Base-by-base conservation (phyloP, 108 stramenopile species). In the Skeletonema tropicum region DNA sequence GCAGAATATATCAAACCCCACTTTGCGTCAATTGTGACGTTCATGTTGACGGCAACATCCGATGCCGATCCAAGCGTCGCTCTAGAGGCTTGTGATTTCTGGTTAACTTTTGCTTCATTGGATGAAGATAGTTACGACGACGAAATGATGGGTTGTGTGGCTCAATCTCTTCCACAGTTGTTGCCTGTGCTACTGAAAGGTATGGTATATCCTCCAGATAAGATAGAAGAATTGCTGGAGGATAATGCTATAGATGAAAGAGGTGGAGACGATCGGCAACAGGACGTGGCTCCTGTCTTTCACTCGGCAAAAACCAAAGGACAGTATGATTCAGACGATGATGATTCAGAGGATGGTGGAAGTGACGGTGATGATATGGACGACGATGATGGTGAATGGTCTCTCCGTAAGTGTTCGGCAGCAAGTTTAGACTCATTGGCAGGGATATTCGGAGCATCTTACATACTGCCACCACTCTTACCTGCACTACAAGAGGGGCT, bases 11-110 rank as follows among this genome's bases (percentile, higher is more conserved):
- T 97, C 2, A 85, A 83, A 75, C 86, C 89, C 5, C 88, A 92
- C 25, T 83, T 94, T 68, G 68, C 66, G 55, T 73, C 92, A 23
- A 86, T 94, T 58, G 80, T 86, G 13, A 88, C 92, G 71, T 94
- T 95, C 70, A 94, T 97, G 92, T 60, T 95, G 36, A 74, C 81
- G 12, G 82, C 87, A 17, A 91, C 89, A 19, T 71, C 82, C 21
- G 88, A 85, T 45, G 64, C 39, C 19, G 63, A 85, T 73, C 45
- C 64, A 2, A 63, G 63, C 25, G 92, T 94, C 19, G 86, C 94
- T 25, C 76, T 90, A 46, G 96, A 97, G 70, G 96, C 96, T 13
- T 94, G 93, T 65, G 96, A 97, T 36, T 97, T 95, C 68, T 97
- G 96, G 96, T 72, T 95, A 60, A 87, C 90, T 9, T 94, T 92